phyloP scores from a whole-genome alignment of 2,329 filamentous ascomycete genomes.

The Metarhizium robertsii region DNA sequence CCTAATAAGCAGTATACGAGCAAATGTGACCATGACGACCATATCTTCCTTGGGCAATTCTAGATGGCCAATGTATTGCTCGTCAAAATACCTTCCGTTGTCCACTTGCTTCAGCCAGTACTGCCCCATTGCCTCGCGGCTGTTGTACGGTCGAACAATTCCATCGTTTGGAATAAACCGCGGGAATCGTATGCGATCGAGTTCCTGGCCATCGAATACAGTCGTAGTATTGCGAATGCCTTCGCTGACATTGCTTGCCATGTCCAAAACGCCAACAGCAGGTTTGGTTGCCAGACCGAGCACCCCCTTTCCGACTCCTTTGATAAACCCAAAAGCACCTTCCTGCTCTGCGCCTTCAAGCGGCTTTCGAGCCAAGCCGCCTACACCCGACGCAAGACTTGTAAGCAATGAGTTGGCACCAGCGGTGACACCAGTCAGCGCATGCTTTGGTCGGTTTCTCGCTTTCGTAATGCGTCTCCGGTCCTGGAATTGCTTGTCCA shows the following conservation, averaged over 20 bases:
- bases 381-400: constrained; percentile 86
- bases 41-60: constrained; percentile 84
- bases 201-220: constrained; percentile 88
- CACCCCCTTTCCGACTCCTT: constrained; percentile 92
- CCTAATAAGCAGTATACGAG: constrained; percentile 81
- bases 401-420: constrained; percentile 92
- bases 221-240: constrained; percentile 98
- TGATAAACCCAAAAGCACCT: constrained; percentile 88
- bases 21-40: constrained; percentile 81
- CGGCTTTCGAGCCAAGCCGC: constrained; percentile 85
- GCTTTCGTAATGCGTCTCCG: constrained; percentile 86
- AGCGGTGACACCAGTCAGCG: constrained; percentile 88
- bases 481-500: constrained; percentile 98
- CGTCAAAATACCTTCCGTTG: constrained; percentile 95
- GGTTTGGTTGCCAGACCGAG: constrained; percentile 94
- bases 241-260: constrained; percentile 93
- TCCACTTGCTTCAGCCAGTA: constrained; percentile 99
- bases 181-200: constrained; percentile 88
- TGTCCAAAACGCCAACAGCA: constrained; percentile 90
- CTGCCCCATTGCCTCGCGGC: constrained; percentile 90
- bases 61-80: constrained; percentile 92
- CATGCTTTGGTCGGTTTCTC: constrained; percentile 92
- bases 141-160: constrained; percentile 87
- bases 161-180: constrained; percentile 89
- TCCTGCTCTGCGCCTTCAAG: constrained; percentile 94